Percentiles rank a stretch among this genome's conserved stretches.
Conservation (phyloP, 306 rosid genomes). For the Argentina anserina region DNA sequence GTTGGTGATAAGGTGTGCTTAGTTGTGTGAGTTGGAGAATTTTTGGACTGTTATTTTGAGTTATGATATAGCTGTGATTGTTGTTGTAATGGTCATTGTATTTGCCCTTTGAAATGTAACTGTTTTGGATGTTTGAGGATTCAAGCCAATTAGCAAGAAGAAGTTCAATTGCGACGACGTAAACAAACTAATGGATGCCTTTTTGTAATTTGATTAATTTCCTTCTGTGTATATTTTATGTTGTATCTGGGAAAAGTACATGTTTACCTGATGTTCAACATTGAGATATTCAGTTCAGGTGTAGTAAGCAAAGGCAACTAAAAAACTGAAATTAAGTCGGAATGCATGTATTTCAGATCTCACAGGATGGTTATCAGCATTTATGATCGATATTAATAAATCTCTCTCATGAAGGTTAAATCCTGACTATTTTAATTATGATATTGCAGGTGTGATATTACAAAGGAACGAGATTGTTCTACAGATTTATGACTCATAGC, state of each 20-base stretch:
- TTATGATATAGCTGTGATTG: neutral
- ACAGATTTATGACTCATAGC: neutral
- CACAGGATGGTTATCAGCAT: neutral
- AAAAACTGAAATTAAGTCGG: neutral
- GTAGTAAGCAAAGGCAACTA: neutral
- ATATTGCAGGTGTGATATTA: neutral
- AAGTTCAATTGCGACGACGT: slow-evolving; percentile 97
- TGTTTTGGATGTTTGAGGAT: slow-evolving; percentile 87
- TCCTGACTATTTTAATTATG: neutral
- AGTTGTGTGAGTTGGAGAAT: slow-evolving; percentile 17
- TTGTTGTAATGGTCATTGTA: neutral
- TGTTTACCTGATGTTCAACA: neutral
- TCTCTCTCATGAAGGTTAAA: neutral
- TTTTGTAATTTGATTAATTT: neutral
- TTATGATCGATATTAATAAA: neutral
- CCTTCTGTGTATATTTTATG: neutral
- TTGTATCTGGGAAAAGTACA: neutral
- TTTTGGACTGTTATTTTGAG: slow-evolving; percentile 7
- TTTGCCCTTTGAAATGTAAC: slow-evolving; percentile 36
- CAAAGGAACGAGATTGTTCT: neutral
- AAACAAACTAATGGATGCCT: slow-evolving; percentile 3
- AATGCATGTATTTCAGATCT: neutral
- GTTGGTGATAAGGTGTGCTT: slow-evolving; percentile 78
- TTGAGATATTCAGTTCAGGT: neutral
- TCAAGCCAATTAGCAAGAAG: slow-evolving; percentile 82